phyloP scores from a whole-genome alignment of 2,329 filamentous ascomycete genomes.

The Trichoderma guizhouense region DNA sequence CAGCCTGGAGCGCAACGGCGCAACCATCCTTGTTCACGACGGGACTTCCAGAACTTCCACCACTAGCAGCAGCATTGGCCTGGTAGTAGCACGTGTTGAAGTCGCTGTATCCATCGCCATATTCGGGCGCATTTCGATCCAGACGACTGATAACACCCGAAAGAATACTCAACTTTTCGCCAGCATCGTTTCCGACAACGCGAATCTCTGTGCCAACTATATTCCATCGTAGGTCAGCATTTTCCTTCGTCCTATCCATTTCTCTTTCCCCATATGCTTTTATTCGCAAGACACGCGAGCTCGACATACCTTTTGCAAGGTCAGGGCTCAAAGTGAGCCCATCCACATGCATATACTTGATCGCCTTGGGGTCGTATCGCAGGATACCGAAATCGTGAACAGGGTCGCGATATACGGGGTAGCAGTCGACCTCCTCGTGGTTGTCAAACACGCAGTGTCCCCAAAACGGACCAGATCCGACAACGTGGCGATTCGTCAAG shows the following conservation, averaged over 20 bases:
- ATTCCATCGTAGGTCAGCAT: neutral
- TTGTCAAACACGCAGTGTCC: conserved; percentile 99
- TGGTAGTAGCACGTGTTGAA: conserved; percentile 98
- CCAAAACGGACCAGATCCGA: conserved; percentile 94
- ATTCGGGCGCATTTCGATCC: conserved; percentile 95
- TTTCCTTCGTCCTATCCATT: neutral
- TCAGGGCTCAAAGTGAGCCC: conserved; percentile 80
- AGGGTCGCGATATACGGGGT: conserved; percentile 94
- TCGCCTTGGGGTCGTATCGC: conserved; percentile 89
- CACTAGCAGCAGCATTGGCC: conserved; percentile 92
- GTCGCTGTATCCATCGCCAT: conserved; percentile 96
- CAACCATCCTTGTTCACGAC: conserved; percentile 94
- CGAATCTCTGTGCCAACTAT: conserved; percentile 87
- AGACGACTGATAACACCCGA: conserved; percentile 95
- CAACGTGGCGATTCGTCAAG: conserved; percentile 86
- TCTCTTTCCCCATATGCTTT: conserved; percentile 21
- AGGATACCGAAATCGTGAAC: conserved; percentile 98
- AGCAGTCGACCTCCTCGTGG: conserved; percentile 93
- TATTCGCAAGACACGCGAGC: neutral
- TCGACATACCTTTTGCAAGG: conserved; percentile 61
- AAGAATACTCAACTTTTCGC: conserved; percentile 95
- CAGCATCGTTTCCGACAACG: conserved; percentile 97
- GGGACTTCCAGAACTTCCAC: conserved; percentile 95
- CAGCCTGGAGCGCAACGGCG: conserved; percentile 89
- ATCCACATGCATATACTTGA: conserved; percentile 93